Base-by-base conservation (phyloP, 352 stramenopile species). In the Phytophthora ohioensis region DNA sequence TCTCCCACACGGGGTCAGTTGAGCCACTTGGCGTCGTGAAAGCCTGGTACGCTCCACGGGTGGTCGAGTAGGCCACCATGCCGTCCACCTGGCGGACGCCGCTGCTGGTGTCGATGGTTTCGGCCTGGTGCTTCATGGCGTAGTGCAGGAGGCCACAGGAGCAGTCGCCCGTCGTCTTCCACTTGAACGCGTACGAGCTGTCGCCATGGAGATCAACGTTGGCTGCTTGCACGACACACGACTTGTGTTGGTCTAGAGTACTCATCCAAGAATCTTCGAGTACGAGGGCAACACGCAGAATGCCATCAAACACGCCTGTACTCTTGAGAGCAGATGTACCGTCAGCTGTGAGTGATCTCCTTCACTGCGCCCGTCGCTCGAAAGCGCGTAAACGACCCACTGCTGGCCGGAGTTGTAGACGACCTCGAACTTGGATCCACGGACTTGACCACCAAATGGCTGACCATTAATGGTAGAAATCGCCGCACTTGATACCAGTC, bases 341-440 rank as follows among this genome's bases (percentile, higher is more conserved):
- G 27, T 88, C 80, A 32, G 78, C 61, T 13, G 32, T 66, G 55
- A 47, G 71, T 88, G 42, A 87, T 78, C 8, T 77, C 51, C 53
- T 87, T 85, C 76, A 30, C 45, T 73, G 3, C 48, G 39, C 15
- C 73, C 79, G 46, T 90, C 80, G 12, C 62, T 73, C 15, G 74
- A 78, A 5, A 90, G 72, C 42, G 80, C 51, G 63, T 89, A 91
- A 9, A 92, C 43, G 0, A 90, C 72, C 84, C 84, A 92, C 55
- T 81, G 85, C 54, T 87, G 73, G 8, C 80, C 80, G 52, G 68
- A 87, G 53, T 81, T 88, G 64, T 82, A 83, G 56, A 76, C 47
- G 45, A 92, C 64, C 49, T 79, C 64, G 49, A 92, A 85, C 68
- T 85, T 88, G 39, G 69, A 79, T 32, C 67, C 74, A 13, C 41